Base-by-base conservation (phyloP, 192 early-diverging fungal species). In the Ambispora gerdemannii region DNA sequence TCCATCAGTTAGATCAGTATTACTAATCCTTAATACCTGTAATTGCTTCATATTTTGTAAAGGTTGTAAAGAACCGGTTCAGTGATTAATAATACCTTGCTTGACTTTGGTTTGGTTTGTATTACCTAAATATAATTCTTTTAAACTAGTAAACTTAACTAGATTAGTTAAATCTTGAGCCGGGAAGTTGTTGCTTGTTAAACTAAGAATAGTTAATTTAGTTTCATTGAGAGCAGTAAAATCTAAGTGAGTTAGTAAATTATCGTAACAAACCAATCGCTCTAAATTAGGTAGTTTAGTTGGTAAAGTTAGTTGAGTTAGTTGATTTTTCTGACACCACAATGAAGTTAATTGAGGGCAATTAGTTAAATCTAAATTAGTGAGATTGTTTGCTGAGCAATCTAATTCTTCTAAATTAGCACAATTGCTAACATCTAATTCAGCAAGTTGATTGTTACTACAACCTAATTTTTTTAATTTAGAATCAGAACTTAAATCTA, bases 1-100 rank as follows among this genome's bases (percentile, higher is more conserved):
- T n/a, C 53, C 53, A 55, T 22, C 24, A 55, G 53, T 55, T 55
- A 55, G 53, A 22, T 55, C 53, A 55, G 53, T 55, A 55, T 55
- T 55, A n/a, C 24, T 55, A 55, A 55, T 55, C 10, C 24, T 22
- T 55, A 55, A 55, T 11, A 10, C 24, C 7, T 20, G 4, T 55
- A 55, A 55, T 22, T 55, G n/a, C n/a, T n/a, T 20, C 53, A 55
- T n/a, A 55, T 55, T 22, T 55, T 55, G 10, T 22, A 55, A 55
- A 55, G 53, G 53, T 55, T 55, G 13, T n/a, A 10, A 55, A 55
- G 13, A n/a, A 25, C n/a, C 53, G 4, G 24, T 22, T 7, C 17
- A 55, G 24, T 20, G 17, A 55, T 55, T 55, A 55, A n/a, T n/a
- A 55, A 55, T 55, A 20, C 25, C 25, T 55, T 55, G 53, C 6